phyloP scores from a whole-genome alignment of 495 filamentous ascomycete genomes.

The Penicillium cataractarum region DNA sequence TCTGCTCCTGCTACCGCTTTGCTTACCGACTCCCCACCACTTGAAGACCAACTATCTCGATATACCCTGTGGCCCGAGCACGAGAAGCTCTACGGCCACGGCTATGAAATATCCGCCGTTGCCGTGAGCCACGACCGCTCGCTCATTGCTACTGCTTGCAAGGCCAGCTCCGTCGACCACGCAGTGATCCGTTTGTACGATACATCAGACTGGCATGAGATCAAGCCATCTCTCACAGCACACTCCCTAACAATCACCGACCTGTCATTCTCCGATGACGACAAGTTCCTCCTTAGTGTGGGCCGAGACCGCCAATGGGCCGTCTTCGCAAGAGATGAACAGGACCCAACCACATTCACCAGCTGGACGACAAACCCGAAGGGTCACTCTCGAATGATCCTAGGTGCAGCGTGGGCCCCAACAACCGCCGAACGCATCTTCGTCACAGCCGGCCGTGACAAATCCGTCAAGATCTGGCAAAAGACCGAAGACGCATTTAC shows the following conservation, averaged over 20 bases:
- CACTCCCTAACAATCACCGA: slow-evolving; percentile 85
- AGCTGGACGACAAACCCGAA: slow-evolving; percentile 69
- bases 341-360: slow-evolving; percentile 51
- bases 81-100: slow-evolving; percentile 97
- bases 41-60: slow-evolving; percentile 86
- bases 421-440: slow-evolving; percentile 53
- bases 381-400: slow-evolving; percentile 88
- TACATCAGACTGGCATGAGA: slow-evolving; percentile 81
- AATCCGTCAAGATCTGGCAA: slow-evolving; percentile 78
- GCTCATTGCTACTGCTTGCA: slow-evolving; percentile 89
- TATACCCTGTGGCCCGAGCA: slow-evolving; percentile 94
- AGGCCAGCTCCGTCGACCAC: slow-evolving; percentile 88
- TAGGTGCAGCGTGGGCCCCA: slow-evolving; percentile 83
- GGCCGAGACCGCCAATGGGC: slow-evolving; percentile 91
- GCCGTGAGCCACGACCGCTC: slow-evolving; percentile 74
- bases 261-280: slow-evolving; percentile 76
- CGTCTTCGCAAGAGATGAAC: slow-evolving; percentile 61
- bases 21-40: slow-evolving; percentile 68
- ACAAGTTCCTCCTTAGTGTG: slow-evolving; percentile 77
- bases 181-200: slow-evolving; percentile 92
- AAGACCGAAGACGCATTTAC: slow-evolving; percentile 39
- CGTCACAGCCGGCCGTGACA: slow-evolving; percentile 87
- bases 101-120: slow-evolving; percentile 94
- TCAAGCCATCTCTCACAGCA: slow-evolving; percentile 76
- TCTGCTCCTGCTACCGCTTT: slow-evolving; percentile 33